A percentile compares a stretch with the other conserved stretches of the same genome.
Conservation (phyloP, 1,284 basidiomycete species). For the Cutaneotrichosporon dermatis region DNA sequence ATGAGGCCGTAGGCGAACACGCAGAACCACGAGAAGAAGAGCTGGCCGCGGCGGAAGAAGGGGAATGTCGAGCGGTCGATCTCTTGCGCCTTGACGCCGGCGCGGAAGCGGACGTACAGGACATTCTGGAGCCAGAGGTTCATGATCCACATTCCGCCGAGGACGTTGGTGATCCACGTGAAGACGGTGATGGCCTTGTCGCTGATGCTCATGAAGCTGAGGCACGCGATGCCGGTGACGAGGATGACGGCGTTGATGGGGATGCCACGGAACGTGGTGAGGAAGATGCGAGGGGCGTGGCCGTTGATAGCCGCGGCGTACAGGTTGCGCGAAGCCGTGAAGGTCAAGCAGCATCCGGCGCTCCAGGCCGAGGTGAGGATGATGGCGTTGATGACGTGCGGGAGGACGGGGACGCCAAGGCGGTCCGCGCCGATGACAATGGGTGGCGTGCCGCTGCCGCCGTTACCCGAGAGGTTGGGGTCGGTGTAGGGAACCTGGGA, state of each 20-base stretch:
- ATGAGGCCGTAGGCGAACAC: constrained; percentile 23
- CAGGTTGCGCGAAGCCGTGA: constrained; percentile 42
- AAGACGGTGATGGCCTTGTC: constrained; percentile 63
- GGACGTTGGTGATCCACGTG: constrained; percentile 66
- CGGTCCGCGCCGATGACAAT: constrained; percentile 66
- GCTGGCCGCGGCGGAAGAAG: constrained; percentile 55
- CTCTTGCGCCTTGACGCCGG: constrained; percentile 66
- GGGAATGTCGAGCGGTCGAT: constrained; percentile 57
- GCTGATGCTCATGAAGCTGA: constrained; percentile 56
- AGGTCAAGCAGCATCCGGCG: constrained; percentile 26
- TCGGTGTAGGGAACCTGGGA: constrained; percentile 47
- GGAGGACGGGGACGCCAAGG: constrained; percentile 69
- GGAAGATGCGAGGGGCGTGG: constrained; percentile 58
- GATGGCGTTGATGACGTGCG: constrained; percentile 63
- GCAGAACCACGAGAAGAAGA: constrained; percentile 13
- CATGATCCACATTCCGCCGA: constrained; percentile 52
- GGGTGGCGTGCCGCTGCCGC: constrained; percentile 66
- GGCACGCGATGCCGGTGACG: constrained; percentile 58
- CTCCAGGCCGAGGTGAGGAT: constrained; percentile 54
- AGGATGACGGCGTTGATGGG: constrained; percentile 61
- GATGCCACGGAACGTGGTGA: constrained; percentile 59
- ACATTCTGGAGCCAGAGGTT: constrained; percentile 77
- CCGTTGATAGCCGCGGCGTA: constrained; percentile 53
- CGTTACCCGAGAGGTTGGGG: constrained; percentile 40
- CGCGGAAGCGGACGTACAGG: constrained; percentile 70